phyloP scores from a whole-genome alignment of 371 early-diverging fungal species.

The Phascolomyces articulosus region DNA sequence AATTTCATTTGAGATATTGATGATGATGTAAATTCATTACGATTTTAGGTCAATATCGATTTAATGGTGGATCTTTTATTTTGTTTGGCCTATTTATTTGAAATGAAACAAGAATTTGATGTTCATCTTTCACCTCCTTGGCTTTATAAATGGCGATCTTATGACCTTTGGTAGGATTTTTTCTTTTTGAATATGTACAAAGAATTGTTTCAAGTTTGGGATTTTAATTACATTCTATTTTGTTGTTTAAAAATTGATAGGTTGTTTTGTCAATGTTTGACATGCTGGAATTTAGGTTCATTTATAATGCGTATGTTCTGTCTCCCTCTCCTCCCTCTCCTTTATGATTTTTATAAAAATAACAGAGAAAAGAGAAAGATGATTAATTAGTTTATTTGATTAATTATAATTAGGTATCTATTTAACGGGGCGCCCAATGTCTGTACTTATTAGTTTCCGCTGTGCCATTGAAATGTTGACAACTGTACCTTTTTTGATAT shows the following conservation, averaged over 20 bases:
- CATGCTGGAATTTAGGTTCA: slow-evolving; percentile 45
- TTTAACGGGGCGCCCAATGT: slow-evolving; percentile 31
- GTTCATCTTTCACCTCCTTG: slow-evolving; percentile 53
- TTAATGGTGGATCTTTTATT: slow-evolving; percentile 63
- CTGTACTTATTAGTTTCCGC: slow-evolving; percentile 49
- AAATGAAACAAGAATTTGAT: slow-evolving; percentile 61
- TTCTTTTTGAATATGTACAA: too few relatives aligned
- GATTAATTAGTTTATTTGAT: too few relatives aligned
- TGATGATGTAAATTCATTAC: neutral
- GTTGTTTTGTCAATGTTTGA: slow-evolving; percentile 50
- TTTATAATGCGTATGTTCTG: slow-evolving; percentile 48
- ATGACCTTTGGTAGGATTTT: slow-evolving; percentile 54
- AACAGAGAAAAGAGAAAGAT: too few relatives aligned
- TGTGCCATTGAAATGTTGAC: slow-evolving; percentile 58
- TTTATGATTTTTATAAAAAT: too few relatives aligned
- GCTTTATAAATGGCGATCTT: slow-evolving; percentile 64
- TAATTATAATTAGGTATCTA: slow-evolving; percentile 28
- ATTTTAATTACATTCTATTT: too few relatives aligned
- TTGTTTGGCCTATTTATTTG: slow-evolving; percentile 68
- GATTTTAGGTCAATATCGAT: slow-evolving; percentile 55
- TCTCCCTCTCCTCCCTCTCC: too few relatives aligned
- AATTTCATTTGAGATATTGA: neutral
- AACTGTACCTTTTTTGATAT: slow-evolving; percentile 54
- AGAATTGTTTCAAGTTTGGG: too few relatives aligned
- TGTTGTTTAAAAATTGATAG: too few relatives aligned